Evolutionary conservation across 2,329 filamentous ascomycete species (phyloP), one percentile per base, ranked within the genome.

Genomic region (Alternaria arbusti): DNA sequence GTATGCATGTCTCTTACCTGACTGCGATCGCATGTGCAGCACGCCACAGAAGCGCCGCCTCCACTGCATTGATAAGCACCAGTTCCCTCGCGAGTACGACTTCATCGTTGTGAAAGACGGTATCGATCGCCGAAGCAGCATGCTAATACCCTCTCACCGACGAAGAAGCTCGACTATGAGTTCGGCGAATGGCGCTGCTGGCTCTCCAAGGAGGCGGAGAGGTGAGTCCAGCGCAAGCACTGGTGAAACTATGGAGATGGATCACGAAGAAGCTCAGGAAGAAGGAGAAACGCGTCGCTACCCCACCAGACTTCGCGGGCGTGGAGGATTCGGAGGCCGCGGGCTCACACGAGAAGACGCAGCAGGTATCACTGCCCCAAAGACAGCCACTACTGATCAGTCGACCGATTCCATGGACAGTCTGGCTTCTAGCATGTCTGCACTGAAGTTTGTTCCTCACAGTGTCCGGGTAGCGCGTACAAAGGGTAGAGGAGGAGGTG

Each of bases 41-140:
- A 94, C 92, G 5, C 89, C 91, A 28, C 89, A 92, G 74, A 98
- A 97, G 80, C 88, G 96, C 47, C 87, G 92, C 32, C 88, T 93
- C 78, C 95, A 99, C 83, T 85, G 97, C 69, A 93, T 97, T 70
- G 94, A 97, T 83, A 97, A 97, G 82, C 96, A 99, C 80, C 87
- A 90, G 82, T 99, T 96, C 76, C 95, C 94, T 11, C 89, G 88
- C 25, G 72, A 76, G 52, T 80, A 79, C 63, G 76, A 79, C 61
- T 80, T 80, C 63, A 75, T 89, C 54, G 88, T 98, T 56, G 91
- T 96, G 3, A 92, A 94, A 69, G 89, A 93, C 65, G 96, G 96
- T n/a, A 92, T 97, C 64, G 95, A 97, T 74, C 90, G 90, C 51
- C 88, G 92, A 55, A 89, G 85, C 46, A 97, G 93, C 17, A 88